These are phyloP conservation scores for Strobilomyces dryophilus DNA, from an alignment of 768 basidiomycete genomes.

Conservation along the genomic window DNA sequence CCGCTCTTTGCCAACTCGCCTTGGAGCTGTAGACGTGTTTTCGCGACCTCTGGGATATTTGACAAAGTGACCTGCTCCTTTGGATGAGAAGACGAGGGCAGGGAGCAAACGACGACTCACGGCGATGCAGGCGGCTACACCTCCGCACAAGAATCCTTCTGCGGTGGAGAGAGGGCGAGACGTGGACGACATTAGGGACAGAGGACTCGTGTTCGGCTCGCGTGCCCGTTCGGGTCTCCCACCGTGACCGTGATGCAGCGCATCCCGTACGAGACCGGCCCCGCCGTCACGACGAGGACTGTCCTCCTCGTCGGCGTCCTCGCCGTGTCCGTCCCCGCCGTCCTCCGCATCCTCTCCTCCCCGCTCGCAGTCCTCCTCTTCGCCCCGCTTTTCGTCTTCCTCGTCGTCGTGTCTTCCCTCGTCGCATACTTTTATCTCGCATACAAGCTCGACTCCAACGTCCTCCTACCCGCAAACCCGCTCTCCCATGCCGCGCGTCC, in stretches of 20 bases:
- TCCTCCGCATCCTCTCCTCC: slow-evolving; percentile 54
- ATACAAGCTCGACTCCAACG: slow-evolving; percentile 41
- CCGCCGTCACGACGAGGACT: too few species aligned
- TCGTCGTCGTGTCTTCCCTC: slow-evolving; percentile 49
- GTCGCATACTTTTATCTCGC: slow-evolving; percentile 52
- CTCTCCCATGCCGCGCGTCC: slow-evolving; percentile 64
- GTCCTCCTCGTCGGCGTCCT: slow-evolving; percentile 15
- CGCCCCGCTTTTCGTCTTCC: slow-evolving; percentile 52
- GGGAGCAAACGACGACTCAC: slow-evolving; percentile 37
- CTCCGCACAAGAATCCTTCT: slow-evolving; percentile 88
- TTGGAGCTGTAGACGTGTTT: slow-evolving; percentile 94
- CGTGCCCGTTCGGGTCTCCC: background rate
- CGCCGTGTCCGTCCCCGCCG: slow-evolving; percentile 52
- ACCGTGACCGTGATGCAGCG: too few species aligned
- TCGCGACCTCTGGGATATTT: slow-evolving; percentile 73
- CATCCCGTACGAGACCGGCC: too few species aligned
- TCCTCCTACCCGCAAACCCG: slow-evolving; percentile 27
- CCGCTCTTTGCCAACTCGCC: slow-evolving; percentile 85
- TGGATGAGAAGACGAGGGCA: slow-evolving; percentile 7
- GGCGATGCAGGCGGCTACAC: slow-evolving; percentile 86
- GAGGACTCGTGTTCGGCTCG: background rate
- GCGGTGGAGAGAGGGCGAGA: slow-evolving; percentile 50
- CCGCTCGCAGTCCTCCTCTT: slow-evolving; percentile 62
- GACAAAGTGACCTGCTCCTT: slow-evolving; percentile 67
- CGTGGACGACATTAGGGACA: slow-evolving; percentile 15